Evolutionary conservation across 495 filamentous ascomycete species (phyloP).

Genomic region (Neurospora sp.): DNA sequence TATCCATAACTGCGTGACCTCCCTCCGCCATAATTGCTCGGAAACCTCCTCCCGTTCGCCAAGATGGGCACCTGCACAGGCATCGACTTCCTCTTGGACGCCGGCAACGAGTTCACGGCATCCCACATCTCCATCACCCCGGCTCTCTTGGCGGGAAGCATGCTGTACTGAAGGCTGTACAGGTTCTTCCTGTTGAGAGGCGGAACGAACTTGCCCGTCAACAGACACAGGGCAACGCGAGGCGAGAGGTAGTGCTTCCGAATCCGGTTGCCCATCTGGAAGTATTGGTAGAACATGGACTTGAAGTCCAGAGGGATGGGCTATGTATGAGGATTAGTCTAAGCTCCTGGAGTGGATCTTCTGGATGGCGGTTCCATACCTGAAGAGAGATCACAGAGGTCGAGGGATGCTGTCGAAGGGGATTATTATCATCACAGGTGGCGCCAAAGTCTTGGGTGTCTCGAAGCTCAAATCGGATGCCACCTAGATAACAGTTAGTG

Average conservation of each 20-base stretch:
- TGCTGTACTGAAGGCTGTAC: slow-evolving; percentile 96
- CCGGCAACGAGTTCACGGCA: slow-evolving; percentile 49
- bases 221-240: slow-evolving; percentile 72
- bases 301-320: slow-evolving; percentile 82
- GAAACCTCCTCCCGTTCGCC: slow-evolving; percentile 16
- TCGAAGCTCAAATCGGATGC: slow-evolving; percentile 83
- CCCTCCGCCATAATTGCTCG: slow-evolving; percentile 13
- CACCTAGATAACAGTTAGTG: slow-evolving; percentile 40
- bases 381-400: slow-evolving; percentile 74
- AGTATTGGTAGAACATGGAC: slow-evolving; percentile 94
- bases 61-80: slow-evolving; percentile 13
- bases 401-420: slow-evolving; percentile 24
- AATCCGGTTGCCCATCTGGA: slow-evolving; percentile 83
- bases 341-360: no score
- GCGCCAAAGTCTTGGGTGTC: slow-evolving; percentile 48
- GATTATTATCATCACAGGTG: slow-evolving; percentile 26
- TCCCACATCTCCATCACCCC: slow-evolving; percentile 80
- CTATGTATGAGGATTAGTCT: slow-evolving; percentile 31
- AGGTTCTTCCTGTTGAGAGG: slow-evolving; percentile 90
- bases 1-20: slow-evolving; percentile 19
- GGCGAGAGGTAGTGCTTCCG: slow-evolving; percentile 92
- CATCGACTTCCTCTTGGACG: slow-evolving; percentile 23
- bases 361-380: no score
- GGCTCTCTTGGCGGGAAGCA: slow-evolving; percentile 77
- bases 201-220: slow-evolving; percentile 80